Evolutionary conservation across 306 rosid genomes (phyloP).

Genomic region (Carpinus fangiana): DNA sequence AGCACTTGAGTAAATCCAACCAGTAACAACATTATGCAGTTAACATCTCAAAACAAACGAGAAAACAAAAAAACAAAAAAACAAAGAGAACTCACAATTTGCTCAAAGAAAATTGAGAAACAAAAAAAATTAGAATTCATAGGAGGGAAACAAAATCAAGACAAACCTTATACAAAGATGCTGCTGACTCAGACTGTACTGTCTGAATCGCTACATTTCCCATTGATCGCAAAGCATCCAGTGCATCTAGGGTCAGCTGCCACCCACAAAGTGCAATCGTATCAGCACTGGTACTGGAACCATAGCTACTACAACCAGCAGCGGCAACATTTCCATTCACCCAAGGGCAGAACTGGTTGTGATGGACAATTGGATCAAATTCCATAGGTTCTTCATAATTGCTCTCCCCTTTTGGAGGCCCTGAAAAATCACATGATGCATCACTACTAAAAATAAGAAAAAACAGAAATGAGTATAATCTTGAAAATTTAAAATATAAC

Average conservation of each 20-base stretch:
- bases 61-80: constrained; percentile 11
- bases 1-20: not conserved
- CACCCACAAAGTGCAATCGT: constrained; percentile 79
- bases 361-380: constrained; percentile 86
- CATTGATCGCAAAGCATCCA: constrained; percentile 68
- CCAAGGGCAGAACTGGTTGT: constrained; percentile 97
- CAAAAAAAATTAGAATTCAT: not conserved
- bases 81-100: not conserved
- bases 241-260: constrained; percentile 95
- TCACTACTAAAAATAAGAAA: not conserved
- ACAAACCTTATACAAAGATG: constrained; percentile 88
- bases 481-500: not conserved
- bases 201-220: constrained; percentile 74
- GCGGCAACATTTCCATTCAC: constrained; percentile 98
- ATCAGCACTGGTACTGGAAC: constrained; percentile 57
- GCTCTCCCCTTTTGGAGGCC: constrained; percentile 89
- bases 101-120: not conserved
- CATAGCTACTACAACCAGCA: constrained; percentile 68
- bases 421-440: constrained; percentile 38
- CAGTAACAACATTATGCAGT: not conserved
- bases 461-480: not conserved
- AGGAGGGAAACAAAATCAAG: constrained; percentile 11
- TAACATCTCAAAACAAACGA: not conserved
- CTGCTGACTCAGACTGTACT: constrained; percentile 93
- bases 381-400: constrained; percentile 83